Evolutionary conservation across 2,329 filamentous ascomycete species (phyloP).

Genomic region (Cryphonectria naterciae): DNA sequence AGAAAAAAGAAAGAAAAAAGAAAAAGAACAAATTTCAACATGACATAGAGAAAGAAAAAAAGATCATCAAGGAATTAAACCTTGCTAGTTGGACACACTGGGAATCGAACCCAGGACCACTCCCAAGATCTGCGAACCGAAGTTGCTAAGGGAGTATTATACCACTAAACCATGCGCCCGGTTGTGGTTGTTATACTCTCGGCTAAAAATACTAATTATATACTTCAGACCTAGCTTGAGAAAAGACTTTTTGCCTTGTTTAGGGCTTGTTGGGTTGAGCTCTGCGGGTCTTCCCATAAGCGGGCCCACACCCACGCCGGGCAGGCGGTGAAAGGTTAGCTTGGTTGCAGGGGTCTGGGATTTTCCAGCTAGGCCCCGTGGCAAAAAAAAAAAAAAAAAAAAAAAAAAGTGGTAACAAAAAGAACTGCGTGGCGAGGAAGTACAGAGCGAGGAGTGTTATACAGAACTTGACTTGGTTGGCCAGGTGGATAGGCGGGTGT

Average conservation of each 20-base stretch:
- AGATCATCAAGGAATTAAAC: background rate
- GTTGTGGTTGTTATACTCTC: background rate
- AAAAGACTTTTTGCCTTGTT: background rate
- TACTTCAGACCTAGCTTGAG: background rate
- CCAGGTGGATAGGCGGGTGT: too few relatives aligned
- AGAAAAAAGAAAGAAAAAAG: background rate
- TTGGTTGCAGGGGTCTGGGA: background rate
- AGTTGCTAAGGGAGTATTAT: slow-evolving; percentile 14
- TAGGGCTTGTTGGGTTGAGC: background rate
- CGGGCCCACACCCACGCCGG: background rate
- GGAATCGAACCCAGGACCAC: slow-evolving; percentile 15
- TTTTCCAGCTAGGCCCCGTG: background rate
- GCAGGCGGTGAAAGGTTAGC: background rate
- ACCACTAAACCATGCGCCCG: slow-evolving; percentile 14
- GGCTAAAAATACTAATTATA: background rate
- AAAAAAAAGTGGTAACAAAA: too few relatives aligned
- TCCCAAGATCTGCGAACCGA: background rate
- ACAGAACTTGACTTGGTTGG: too few relatives aligned
- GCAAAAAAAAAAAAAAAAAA: background rate
- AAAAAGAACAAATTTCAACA: background rate
- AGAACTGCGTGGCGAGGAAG: too few relatives aligned
- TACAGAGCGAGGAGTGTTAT: background rate
- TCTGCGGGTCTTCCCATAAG: background rate
- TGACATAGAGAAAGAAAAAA: background rate
- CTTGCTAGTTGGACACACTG: slow-evolving; percentile 4